These are phyloP conservation scores for Trichaptum fuscoviolaceum DNA, from an alignment of 768 basidiomycete genomes.

Conservation along the genomic window DNA sequence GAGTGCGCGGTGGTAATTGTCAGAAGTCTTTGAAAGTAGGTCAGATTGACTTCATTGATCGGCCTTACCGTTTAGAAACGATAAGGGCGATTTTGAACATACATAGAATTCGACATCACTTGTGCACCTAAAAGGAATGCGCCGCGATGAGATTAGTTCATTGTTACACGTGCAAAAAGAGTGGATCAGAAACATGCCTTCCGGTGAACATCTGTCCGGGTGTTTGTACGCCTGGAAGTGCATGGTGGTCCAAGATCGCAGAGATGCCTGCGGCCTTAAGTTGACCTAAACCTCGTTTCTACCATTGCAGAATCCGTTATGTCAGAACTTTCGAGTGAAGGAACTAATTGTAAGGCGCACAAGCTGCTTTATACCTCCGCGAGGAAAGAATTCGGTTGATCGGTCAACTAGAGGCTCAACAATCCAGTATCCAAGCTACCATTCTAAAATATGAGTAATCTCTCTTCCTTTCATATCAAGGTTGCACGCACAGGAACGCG, in stretches of 20 bases:
- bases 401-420: constrained; percentile 67
- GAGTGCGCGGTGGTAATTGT: constrained; percentile 73
- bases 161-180: background rate
- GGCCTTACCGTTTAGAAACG: constrained; percentile 1
- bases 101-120: constrained; percentile 70
- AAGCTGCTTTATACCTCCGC: constrained; percentile 62
- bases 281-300: constrained; percentile 61
- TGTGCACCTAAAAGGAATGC: constrained; percentile 47
- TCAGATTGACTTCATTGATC: background rate
- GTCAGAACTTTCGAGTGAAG: background rate
- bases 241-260: constrained; percentile 67
- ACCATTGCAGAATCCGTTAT: constrained; percentile 6
- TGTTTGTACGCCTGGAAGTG: constrained; percentile 63
- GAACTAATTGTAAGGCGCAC: constrained; percentile 31
- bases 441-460: background rate
- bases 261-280: constrained; percentile 58
- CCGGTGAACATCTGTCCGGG: constrained; percentile 65
- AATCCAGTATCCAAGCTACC: constrained; percentile 78
- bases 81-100: constrained; percentile 15
- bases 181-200: constrained; percentile 32
- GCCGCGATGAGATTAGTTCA: background rate
- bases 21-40: constrained; percentile 41
- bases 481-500: constrained; percentile 57
- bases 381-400: constrained; percentile 54
- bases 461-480: background rate